Percentiles rank a stretch among this genome's conserved stretches.
Conservation (phyloP, 2,329 filamentous ascomycete species). For the Penicillium sp. region DNA sequence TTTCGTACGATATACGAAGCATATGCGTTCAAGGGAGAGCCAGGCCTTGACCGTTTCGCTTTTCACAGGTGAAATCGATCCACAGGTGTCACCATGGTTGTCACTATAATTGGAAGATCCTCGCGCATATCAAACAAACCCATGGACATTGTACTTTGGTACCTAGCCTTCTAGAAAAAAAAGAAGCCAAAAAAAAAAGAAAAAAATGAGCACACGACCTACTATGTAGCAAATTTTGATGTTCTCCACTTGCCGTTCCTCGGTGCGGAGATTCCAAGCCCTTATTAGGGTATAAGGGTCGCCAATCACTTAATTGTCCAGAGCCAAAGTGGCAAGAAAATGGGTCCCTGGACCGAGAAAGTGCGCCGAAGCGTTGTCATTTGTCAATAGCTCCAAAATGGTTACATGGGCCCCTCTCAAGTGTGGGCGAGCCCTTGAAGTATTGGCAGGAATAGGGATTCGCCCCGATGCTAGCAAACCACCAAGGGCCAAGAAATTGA, state of each 20-base stretch:
- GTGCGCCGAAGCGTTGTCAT: not conserved
- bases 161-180: not conserved
- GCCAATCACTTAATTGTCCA: not conserved
- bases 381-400: not conserved
- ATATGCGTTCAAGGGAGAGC: no score
- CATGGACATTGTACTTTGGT: not conserved
- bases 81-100: no score
- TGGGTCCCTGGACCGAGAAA: not conserved
- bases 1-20: no score
- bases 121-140: no score
- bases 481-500: not conserved
- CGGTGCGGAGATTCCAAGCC: slow-evolving; percentile 2
- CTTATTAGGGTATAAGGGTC: not conserved
- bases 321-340: not conserved
- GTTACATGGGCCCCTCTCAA: not conserved
- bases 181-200: not conserved
- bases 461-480: not conserved
- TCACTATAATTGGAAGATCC: no score
- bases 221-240: not conserved
- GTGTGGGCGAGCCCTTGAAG: not conserved
- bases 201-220: not conserved
- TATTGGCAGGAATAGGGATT: not conserved
- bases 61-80: no score
- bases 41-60: no score
- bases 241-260: slow-evolving; percentile 1